Percentiles rank a stretch among this genome's conserved stretches.
Evolutionary conservation across 2,329 filamentous ascomycete genomes (phyloP).

Genomic region (Pestalotiopsis sp.): DNA sequence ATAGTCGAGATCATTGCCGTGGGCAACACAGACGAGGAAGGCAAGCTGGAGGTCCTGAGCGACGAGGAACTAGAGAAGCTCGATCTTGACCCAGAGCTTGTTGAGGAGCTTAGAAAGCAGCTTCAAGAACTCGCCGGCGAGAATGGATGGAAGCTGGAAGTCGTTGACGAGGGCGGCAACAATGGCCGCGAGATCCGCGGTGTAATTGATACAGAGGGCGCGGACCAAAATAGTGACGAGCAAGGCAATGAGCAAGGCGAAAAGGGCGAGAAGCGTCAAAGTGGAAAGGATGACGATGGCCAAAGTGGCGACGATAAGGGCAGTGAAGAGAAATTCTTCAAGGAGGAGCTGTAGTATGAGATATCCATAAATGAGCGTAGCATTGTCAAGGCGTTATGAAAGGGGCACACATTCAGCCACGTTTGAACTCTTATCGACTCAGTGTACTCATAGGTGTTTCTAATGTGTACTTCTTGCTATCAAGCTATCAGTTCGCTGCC

Average conservation of each 20-base stretch:
- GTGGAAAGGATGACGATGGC: constrained; percentile 22
- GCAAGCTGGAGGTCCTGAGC: constrained; percentile 62
- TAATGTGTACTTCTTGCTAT: too few relatives aligned
- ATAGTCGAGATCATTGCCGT: constrained; percentile 49
- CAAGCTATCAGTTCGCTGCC: too few relatives aligned
- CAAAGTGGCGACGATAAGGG: constrained; percentile 33
- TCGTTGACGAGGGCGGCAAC: constrained; percentile 69
- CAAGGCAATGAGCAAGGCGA: constrained; percentile 32
- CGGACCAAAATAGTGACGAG: constrained; percentile 29
- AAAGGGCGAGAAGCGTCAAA: constrained; percentile 27
- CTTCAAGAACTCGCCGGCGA: constrained; percentile 71
- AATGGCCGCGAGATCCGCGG: constrained; percentile 68
- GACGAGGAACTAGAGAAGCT: constrained; percentile 70
- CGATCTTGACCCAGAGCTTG: constrained; percentile 65
- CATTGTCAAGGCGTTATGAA: constrained; percentile 20
- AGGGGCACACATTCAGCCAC: neutral
- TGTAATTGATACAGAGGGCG: constrained; percentile 62
- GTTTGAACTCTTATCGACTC: neutral
- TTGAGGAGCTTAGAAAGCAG: constrained; percentile 71
- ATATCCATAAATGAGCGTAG: constrained; percentile 18
- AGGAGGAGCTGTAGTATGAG: constrained; percentile 52
- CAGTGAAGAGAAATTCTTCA: constrained; percentile 55
- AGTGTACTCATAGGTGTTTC: too few relatives aligned
- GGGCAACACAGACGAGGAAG: constrained; percentile 57
- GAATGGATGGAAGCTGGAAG: constrained; percentile 78